Percentiles rank a stretch among this genome's conserved stretches.
Conservation (phyloP, 108 stramenopile species). For the Fragilaria radians region DNA sequence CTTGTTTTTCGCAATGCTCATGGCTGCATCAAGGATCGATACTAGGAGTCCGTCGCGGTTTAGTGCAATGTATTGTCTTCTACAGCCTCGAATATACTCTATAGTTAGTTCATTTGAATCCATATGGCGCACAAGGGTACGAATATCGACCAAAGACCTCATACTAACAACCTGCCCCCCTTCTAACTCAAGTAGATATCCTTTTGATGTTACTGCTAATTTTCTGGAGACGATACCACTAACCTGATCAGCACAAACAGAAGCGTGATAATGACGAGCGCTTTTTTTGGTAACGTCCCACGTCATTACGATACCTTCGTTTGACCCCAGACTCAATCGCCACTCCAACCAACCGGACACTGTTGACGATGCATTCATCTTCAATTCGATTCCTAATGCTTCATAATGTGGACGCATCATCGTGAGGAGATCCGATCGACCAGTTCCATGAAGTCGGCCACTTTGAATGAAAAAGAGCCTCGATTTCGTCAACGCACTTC, state of each 20-base stretch:
- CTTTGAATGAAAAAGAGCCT: conserved; percentile 34
- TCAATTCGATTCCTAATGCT: conserved; percentile 25
- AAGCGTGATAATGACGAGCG: conserved; percentile 26
- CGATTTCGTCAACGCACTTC: conserved; percentile 2
- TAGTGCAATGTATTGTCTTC: conserved; percentile 9
- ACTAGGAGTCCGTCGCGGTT: conserved; percentile 44
- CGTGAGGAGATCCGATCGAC: conserved; percentile 28
- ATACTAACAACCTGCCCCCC: conserved; percentile 28
- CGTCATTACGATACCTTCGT: conserved; percentile 21
- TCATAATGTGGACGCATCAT: conserved; percentile 23
- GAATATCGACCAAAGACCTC: conserved; percentile 31
- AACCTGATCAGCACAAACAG: conserved; percentile 22
- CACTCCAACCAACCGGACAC: conserved; percentile 24
- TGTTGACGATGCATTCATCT: conserved; percentile 26
- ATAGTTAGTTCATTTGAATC: conserved; percentile 24
- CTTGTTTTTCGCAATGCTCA: conserved; percentile 26
- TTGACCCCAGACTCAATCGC: conserved; percentile 9
- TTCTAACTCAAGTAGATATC: conserved; percentile 43
- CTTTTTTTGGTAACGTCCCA: conserved; percentile 42
- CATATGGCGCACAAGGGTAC: conserved; percentile 36
- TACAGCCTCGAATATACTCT: conserved; percentile 33
- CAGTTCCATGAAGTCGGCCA: conserved; percentile 5
- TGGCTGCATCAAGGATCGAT: conserved; percentile 44
- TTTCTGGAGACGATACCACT: conserved; percentile 37
- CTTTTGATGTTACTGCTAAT: conserved; percentile 31